Evolutionary conservation across 805 yeast genomes (phyloP), one percentile per base, ranked within the genome.

Genomic region (Cyberlindnera sargentensis): DNA sequence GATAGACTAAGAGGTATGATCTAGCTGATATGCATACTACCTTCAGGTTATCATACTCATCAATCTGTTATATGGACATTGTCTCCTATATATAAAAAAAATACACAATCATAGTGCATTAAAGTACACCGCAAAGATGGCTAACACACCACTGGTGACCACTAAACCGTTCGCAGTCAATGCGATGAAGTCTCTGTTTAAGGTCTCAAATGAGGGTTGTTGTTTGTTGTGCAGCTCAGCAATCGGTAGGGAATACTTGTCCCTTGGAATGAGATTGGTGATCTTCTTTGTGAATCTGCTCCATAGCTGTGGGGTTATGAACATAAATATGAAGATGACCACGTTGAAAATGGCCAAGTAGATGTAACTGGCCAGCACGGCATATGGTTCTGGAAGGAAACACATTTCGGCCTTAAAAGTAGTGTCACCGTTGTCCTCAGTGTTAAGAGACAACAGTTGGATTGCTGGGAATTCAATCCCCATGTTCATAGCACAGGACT

Each of bases 401-500:
- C 85, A 80, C 55, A 79, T 72, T 36, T 65, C 55, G 0, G 84
- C 76, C 47, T 63, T 61, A 35, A 49, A 66, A 1, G 69, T 57
- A 10, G 63, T 53, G 1, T 36, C 44, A 3, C 26, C n/a, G n/a
- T 15, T n/a, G 25, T 31, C 8, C 3, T 46, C 37, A 1, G 61
- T 73, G 55, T 72, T 62, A 36, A 93, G 68, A 0, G 96, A 78
- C 5, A 93, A 63, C 40, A 93, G 61, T 59, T 93, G 96, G 37
- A 89, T 75, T 0, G 95, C 98, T 0, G 99, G 99, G 42, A 71
- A 69, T 41, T 70, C 64, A 28, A 93, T 80, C 0, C 98, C 98
- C 80, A 87, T 85, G 24, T 95, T 90, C 95, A 93, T 85, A 10
- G 96, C 83, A 41, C 84, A 78, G 4, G 95, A 79, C 62, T 93